A percentile compares a stretch with the other conserved stretches of the same genome.
phyloP scores from a whole-genome alignment of 2,329 filamentous ascomycete species.

The Calonectria multiphialidica region DNA sequence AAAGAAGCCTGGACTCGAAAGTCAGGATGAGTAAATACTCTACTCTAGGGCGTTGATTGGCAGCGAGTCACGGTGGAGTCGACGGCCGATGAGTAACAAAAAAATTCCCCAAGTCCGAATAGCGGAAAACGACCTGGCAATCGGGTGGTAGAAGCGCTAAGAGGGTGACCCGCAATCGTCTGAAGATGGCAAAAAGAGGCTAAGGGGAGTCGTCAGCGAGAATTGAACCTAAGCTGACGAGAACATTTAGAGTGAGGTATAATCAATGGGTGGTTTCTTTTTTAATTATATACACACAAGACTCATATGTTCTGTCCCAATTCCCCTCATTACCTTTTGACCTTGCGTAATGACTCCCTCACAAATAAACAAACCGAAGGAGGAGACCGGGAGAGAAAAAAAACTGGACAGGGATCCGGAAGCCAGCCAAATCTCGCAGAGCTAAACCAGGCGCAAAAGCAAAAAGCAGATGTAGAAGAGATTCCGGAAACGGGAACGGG shows the following conservation, averaged over 20 bases:
- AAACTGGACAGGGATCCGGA: slow-evolving; percentile 8
- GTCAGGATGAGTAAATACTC: slow-evolving; percentile 20
- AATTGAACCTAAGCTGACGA: background rate
- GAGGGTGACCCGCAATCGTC: background rate
- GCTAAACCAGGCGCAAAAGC: background rate
- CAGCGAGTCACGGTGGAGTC: slow-evolving; percentile 30
- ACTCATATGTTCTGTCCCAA: background rate
- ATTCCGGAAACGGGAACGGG: slow-evolving; percentile 15
- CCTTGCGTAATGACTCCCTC: background rate
- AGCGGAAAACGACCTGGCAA: background rate
- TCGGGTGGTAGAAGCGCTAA: background rate
- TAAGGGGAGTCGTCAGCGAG: slow-evolving; percentile 3
- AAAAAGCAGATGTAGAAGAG: background rate
- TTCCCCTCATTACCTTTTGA: background rate
- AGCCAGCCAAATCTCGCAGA: background rate
- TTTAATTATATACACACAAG: background rate
- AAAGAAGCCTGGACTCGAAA: background rate
- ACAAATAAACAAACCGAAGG: background rate
- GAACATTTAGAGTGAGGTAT: no score
- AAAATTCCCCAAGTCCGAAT: slow-evolving; percentile 18
- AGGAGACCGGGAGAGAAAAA: background rate
- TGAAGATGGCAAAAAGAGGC: slow-evolving; percentile 1
- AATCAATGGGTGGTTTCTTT: no score
- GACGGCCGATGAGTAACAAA: slow-evolving; percentile 38
- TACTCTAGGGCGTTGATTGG: slow-evolving; percentile 14